Conservation (phyloP, 495 filamentous ascomycete species). For the Podospora bellae-mahoneyi region DNA sequence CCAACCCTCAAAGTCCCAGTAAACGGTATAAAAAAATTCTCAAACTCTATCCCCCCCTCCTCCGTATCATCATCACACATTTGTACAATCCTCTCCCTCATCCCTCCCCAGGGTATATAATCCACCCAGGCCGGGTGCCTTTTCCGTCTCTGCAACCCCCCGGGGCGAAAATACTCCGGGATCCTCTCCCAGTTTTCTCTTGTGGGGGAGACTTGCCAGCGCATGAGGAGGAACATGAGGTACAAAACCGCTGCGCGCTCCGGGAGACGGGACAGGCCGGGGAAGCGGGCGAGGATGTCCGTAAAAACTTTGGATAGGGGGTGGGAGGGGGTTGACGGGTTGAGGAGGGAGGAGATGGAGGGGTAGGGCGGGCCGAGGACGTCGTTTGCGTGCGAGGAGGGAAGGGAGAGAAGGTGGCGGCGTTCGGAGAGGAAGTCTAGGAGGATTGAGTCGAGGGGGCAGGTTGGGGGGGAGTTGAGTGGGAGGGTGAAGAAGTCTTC, state of each 20-base stretch:
- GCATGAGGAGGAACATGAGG: slow-evolving; percentile 78
- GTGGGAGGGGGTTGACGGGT: slow-evolving; percentile 64
- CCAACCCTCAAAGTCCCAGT: slow-evolving; percentile 68
- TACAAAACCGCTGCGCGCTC: slow-evolving; percentile 78
- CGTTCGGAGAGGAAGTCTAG: slow-evolving; percentile 71
- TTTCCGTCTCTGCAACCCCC: slow-evolving; percentile 55
- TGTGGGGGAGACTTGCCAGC: slow-evolving; percentile 75
- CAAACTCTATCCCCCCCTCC: slow-evolving; percentile 43
- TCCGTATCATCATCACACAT: slow-evolving; percentile 35
- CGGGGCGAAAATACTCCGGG: slow-evolving; percentile 63
- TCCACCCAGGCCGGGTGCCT: slow-evolving; percentile 77
- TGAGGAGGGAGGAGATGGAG: slow-evolving; percentile 68
- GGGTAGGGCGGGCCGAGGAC: slow-evolving; percentile 72
- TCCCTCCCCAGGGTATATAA: slow-evolving; percentile 68
- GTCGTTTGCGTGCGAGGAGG: slow-evolving; percentile 51
- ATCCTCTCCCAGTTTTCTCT: slow-evolving; percentile 69
- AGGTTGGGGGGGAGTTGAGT: slow-evolving; percentile 60
- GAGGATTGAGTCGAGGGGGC: slow-evolving; percentile 68
- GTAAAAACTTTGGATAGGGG: slow-evolving; percentile 78
- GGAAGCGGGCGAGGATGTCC: slow-evolving; percentile 73
- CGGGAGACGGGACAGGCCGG: slow-evolving; percentile 62
- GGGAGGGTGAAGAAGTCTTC: slow-evolving; percentile 44
- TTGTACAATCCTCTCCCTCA: slow-evolving; percentile 61
- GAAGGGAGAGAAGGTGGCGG: slow-evolving; percentile 60
- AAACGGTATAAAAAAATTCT: slow-evolving; percentile 76